phyloP scores from a whole-genome alignment of 75 land plant species.

The Cryptomeria japonica region DNA sequence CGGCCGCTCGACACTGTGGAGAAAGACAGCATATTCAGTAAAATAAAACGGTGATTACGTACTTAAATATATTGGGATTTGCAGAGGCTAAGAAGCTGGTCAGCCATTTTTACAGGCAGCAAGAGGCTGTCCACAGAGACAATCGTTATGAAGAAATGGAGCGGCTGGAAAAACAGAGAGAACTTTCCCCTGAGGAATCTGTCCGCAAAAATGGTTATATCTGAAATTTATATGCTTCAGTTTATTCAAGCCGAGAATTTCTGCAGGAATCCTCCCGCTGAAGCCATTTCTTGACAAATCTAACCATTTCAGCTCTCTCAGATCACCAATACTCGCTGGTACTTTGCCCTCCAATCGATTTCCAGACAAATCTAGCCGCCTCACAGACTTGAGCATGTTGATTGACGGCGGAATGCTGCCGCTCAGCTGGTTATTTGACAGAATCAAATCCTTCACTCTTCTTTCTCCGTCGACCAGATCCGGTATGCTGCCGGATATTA shows the following conservation, averaged over 20 bases:
- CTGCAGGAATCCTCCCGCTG: conserved; percentile 57
- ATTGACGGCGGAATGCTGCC: conserved; percentile 77
- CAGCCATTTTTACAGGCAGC: conserved; percentile 42
- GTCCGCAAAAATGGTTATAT: conserved; percentile 60
- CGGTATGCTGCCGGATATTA: conserved; percentile 43
- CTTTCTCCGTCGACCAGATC: conserved; percentile 28
- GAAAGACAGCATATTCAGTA: background rate
- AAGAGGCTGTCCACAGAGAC: conserved; percentile 73
- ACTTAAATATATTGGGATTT: background rate
- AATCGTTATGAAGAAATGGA: conserved; percentile 71
- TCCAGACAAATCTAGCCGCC: conserved; percentile 50
- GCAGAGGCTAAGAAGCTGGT: background rate
- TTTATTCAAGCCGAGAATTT: conserved; percentile 27
- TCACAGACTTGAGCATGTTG: conserved; percentile 32
- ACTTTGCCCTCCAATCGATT: conserved; percentile 56
- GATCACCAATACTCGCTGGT: conserved; percentile 49
- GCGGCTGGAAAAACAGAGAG: conserved; percentile 36
- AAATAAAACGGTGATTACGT: background rate
- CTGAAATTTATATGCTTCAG: conserved; percentile 59
- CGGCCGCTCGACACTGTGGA: background rate
- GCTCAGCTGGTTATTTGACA: conserved; percentile 52
- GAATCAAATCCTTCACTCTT: conserved; percentile 34
- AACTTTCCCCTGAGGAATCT: conserved; percentile 67
- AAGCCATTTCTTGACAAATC: conserved; percentile 62
- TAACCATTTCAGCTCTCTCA: conserved; percentile 48